Evolutionary conservation across 371 early-diverging fungal genomes (phyloP), one percentile per base, ranked within the genome.

Genomic region (Mortierella sp.): DNA sequence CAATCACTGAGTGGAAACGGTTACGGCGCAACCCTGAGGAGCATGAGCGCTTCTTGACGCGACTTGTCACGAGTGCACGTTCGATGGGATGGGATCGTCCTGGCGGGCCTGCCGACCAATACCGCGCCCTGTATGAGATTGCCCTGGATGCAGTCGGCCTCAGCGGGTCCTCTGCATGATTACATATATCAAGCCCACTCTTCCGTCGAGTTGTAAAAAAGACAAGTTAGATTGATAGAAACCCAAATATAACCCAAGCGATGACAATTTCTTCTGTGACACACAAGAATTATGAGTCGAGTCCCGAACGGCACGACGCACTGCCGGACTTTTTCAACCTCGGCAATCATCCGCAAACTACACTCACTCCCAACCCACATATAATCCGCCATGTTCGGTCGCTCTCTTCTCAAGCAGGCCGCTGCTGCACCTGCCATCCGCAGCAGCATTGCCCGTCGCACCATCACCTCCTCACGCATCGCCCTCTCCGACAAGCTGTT

Each of bases 401-500:
- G 69, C 44, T 56, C 69, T 31, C 54, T 68, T 24, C 26, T 69
- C 50, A 60, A 61, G 62, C 69, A 56, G 56, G 57, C 57, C n/a
- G n/a, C n/a, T 26, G 60, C 60, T 49, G 57, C 57, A 23, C 62
- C 72, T 31, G 59, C 61, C 24, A 17, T 63, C 42, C 63, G 71
- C 58, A 47, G 49, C 55, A 50, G 59, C 51, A 58, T 76, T 46
- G 63, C 83, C 34, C 82, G 81, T 57, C 89, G 88, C 68, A 70
- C 81, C 61, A 75, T 89, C 52, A 60, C 72, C 49, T 65, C 86
- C 30, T 78, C 89, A 23, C 79, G 80, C 59, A 80, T 81, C 41
- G 80, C 81, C 60, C 64, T 80, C 49, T 91, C 92, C 17, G 92
- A 91, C 64, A 87, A 89, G 64, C 79, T 91, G 52, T 89, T 89